Evolutionary conservation across 1,284 basidiomycete species (phyloP).

Genomic region (Apiotrichum sp.): DNA sequence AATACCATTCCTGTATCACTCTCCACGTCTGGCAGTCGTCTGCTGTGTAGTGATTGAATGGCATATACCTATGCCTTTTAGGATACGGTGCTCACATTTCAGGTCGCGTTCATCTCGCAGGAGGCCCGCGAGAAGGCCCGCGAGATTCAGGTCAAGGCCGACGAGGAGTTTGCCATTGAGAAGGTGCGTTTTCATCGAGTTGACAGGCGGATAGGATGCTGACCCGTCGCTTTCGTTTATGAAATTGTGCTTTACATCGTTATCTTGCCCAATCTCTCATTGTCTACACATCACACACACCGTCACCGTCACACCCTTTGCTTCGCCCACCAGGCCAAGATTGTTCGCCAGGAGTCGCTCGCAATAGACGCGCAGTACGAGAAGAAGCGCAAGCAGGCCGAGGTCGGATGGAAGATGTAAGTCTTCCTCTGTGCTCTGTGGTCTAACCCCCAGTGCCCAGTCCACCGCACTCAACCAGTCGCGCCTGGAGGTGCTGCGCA

Average conservation of each 20-base stretch:
- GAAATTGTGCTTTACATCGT: neutral
- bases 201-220: neutral
- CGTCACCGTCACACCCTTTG: no score
- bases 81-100: slow-evolving; percentile 4
- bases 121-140: slow-evolving; percentile 92
- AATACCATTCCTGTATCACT: no score
- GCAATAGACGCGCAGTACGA: slow-evolving; percentile 86
- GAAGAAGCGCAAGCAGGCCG: slow-evolving; percentile 87
- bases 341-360: slow-evolving; percentile 88
- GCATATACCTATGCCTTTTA: no score
- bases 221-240: neutral
- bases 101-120: slow-evolving; percentile 96
- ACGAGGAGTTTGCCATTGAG: slow-evolving; percentile 95
- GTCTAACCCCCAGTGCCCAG: slow-evolving; percentile 62
- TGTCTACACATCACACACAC: no score
- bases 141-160: slow-evolving; percentile 93
- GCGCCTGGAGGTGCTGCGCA: slow-evolving; percentile 81
- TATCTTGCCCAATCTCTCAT: neutral
- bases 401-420: slow-evolving; percentile 91
- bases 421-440: slow-evolving; percentile 21
- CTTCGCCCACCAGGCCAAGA: slow-evolving; percentile 63
- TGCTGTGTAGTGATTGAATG: no score
- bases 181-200: slow-evolving; percentile 56
- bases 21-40: no score
- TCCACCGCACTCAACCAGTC: slow-evolving; percentile 96